Evolutionary conservation across 1,284 basidiomycete species (phyloP).

Genomic region (Cutaneotrichosporon mucoides): DNA sequence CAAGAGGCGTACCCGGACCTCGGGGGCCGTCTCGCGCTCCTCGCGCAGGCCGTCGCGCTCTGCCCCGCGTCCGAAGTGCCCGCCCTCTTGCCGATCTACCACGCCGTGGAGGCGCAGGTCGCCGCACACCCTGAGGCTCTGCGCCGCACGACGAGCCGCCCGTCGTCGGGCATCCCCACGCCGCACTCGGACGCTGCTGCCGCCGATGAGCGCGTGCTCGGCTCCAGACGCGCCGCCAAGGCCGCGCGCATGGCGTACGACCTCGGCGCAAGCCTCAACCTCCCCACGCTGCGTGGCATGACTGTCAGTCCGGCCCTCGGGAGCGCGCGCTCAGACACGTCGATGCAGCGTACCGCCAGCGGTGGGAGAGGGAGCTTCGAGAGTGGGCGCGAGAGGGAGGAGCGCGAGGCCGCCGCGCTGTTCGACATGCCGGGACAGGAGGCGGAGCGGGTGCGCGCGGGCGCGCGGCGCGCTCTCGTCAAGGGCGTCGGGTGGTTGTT

Average conservation of each 20-base stretch:
- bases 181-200: not conserved
- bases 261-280: slow-evolving; percentile 7
- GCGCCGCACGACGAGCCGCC: not conserved
- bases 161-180: not conserved
- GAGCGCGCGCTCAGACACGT: not conserved
- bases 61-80: slow-evolving; percentile 74
- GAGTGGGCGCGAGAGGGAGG: not conserved
- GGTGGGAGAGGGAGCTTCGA: slow-evolving; percentile 2
- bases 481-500: slow-evolving; percentile 50
- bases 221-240: slow-evolving; percentile 42
- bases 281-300: slow-evolving; percentile 8
- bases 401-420: slow-evolving; percentile 16
- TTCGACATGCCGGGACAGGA: slow-evolving; percentile 34
- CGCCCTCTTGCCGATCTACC: slow-evolving; percentile 69
- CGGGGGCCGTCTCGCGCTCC: slow-evolving; percentile 61
- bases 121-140: slow-evolving; percentile 6
- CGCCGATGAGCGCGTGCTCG: slow-evolving; percentile 37
- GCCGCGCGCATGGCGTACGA: slow-evolving; percentile 38
- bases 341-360: not conserved
- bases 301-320: slow-evolving; percentile 8
- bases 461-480: slow-evolving; percentile 44
- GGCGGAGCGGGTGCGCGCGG: slow-evolving; percentile 28
- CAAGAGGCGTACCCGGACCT: slow-evolving; percentile 69
- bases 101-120: slow-evolving; percentile 47
- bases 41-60: slow-evolving; percentile 81